These are phyloP conservation scores for Bondarzewia mesenterica DNA, from an alignment of 1,284 basidiomycete genomes.

Conservation along the genomic window DNA sequence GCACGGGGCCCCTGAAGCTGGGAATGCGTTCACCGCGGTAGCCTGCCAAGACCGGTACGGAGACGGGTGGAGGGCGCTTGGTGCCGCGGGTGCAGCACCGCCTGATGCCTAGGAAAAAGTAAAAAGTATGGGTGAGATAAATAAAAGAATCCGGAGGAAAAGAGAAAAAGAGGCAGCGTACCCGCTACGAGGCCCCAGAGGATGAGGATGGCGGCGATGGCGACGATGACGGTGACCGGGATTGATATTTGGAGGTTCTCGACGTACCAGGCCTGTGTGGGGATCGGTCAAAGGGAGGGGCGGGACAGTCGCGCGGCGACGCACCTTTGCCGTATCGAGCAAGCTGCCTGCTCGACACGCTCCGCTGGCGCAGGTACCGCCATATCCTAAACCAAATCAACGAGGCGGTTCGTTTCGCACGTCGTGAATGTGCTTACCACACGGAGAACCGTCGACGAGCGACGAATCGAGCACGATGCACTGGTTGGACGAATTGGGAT, in stretches of 20 bases:
- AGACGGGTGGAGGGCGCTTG: background rate
- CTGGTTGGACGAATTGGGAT: slow-evolving; percentile 51
- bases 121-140: background rate
- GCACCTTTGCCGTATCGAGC: slow-evolving; percentile 56
- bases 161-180: slow-evolving; percentile 8
- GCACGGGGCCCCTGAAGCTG: background rate
- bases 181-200: slow-evolving; percentile 31
- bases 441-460: slow-evolving; percentile 81
- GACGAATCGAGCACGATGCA: slow-evolving; percentile 74
- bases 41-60: background rate
- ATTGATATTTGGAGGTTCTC: slow-evolving; percentile 77
- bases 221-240: slow-evolving; percentile 71
- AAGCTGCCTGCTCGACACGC: slow-evolving; percentile 59
- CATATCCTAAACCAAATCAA: slow-evolving; percentile 42
- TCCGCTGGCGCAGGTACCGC: slow-evolving; percentile 61
- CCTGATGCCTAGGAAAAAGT: background rate
- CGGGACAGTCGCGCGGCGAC: slow-evolving; percentile 7
- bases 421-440: slow-evolving; percentile 40
- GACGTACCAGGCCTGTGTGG: slow-evolving; percentile 57
- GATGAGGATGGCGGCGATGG: slow-evolving; percentile 48
- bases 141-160: background rate
- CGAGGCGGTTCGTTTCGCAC: slow-evolving; percentile 4
- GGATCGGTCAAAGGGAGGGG: too few species aligned
- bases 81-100: background rate
- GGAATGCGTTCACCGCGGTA: background rate